Evolutionary conservation across 768 basidiomycete genomes (phyloP), one percentile per base, ranked within the genome.

Genomic region (Terana coerulea): DNA sequence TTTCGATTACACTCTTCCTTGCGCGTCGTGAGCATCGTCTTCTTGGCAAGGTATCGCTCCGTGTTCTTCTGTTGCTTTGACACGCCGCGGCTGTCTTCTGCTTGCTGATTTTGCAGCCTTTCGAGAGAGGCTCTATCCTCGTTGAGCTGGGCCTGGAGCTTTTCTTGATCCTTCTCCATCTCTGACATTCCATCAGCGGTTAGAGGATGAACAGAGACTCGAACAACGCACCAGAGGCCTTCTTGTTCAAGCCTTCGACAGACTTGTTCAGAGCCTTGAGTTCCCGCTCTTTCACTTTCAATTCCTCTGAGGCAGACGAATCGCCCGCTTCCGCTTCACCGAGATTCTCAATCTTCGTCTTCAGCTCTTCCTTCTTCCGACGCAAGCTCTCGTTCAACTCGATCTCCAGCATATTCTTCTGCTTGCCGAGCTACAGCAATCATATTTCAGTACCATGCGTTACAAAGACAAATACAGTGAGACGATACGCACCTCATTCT

Each of bases 1-100:
- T 88, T 94, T 60, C 93, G 81, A 64, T 90, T 95, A 64, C 92
- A 95, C 61, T 98, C 95, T 52, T 98, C 95, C 65, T 91, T 92
- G 40, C 94, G 82, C 33, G 78, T 77, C 19, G 79, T 59, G 12
- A 98, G 74, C 75, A 97, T 88, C 65, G 93, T 89, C 34, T 87
- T 80, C 69, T 98, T 98, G 22, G 93, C 86, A 7, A 95, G 78
- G 67, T 95, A 97, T 17, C 95, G 82, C 64, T 99, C 97, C 0
- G 93, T 91, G 55, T 84, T 91, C 77, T 98, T 98, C 66, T 98
- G 94, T 57, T 95, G 86, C 52, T 84, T 82, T n/a, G 88, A 83
- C 53, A 98, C 90, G 33, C 79, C 84, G 8, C 92, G 85, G 42
- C 80, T 83, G 59, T 97, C 93, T 62, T 98, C 95, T 0, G 79